Evolutionary conservation across 139 green algal species (phyloP).

Genomic region (Auxenochlorella pyrenoidosa): DNA sequence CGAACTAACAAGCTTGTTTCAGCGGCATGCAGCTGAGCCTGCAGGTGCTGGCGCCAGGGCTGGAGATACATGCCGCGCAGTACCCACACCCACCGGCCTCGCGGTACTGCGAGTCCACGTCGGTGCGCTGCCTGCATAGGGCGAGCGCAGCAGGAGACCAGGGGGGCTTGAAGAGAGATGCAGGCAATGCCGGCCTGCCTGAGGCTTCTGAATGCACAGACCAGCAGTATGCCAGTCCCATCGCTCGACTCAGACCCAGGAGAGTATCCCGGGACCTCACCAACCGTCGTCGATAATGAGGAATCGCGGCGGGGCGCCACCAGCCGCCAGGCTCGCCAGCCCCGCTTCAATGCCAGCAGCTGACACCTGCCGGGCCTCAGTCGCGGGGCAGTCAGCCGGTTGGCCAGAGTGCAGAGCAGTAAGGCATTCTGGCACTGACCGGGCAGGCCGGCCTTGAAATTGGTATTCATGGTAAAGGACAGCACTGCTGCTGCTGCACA

Average conservation of each 20-base stretch:
- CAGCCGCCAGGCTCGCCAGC: constrained; percentile 65
- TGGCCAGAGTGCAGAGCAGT: not conserved
- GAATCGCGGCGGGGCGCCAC: constrained; percentile 62
- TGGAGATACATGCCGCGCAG: too few species aligned
- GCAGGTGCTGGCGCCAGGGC: not conserved
- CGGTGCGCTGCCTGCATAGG: constrained; percentile 39
- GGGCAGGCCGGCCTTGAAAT: not conserved
- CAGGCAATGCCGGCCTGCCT: not conserved
- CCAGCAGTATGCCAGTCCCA: too few species aligned
- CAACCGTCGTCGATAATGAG: constrained; percentile 83
- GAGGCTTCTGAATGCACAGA: too few species aligned
- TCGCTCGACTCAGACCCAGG: too few species aligned
- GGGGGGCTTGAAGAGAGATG: not conserved
- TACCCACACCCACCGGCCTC: constrained; percentile 3
- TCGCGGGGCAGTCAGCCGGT: not conserved
- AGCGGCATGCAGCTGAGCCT: not conserved
- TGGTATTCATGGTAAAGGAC: not conserved
- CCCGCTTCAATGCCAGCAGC: constrained; percentile 66
- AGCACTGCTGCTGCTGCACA: not conserved
- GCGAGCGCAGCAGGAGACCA: not conserved
- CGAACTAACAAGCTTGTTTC: not conserved
- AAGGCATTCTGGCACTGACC: too few species aligned
- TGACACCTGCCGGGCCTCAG: not conserved
- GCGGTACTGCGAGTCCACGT: constrained; percentile 24
- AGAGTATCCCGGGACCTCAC: too few species aligned